These are phyloP conservation scores for Ganoderma multipileum DNA, from an alignment of 1,284 basidiomycete species.

Conservation along the genomic window DNA sequence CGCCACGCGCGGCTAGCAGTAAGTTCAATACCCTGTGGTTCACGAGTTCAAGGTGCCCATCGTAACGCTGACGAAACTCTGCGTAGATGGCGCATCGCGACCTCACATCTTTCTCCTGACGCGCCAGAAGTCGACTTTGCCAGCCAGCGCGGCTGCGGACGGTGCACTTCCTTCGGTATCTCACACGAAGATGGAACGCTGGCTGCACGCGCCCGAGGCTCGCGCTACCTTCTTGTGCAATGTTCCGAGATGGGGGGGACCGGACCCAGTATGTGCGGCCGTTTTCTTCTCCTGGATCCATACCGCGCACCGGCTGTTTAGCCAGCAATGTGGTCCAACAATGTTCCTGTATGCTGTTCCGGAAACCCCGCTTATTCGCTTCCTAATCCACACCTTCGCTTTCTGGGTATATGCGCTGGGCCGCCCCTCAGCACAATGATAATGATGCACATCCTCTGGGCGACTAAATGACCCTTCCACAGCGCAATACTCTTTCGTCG, in stretches of 20 bases:
- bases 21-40: constrained; percentile 3
- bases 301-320: constrained; percentile 1
- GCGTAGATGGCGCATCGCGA: not conserved
- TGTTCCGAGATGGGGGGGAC: not conserved
- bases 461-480: not conserved
- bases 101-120: not conserved
- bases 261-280: not conserved
- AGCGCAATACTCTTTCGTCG: not conserved
- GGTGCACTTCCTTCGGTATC: not conserved
- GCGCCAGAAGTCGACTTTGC: not conserved
- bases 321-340: not conserved
- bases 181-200: not conserved
- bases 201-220: constrained; percentile 4
- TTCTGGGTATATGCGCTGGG: not conserved
- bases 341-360: constrained; percentile 4
- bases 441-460: not conserved
- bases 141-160: constrained; percentile 1
- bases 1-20: not conserved
- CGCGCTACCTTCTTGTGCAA: not conserved
- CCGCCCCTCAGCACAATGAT: not conserved
- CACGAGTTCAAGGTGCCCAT: not conserved
- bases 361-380: constrained; percentile 1
- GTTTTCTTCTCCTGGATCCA: not conserved
- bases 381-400: constrained; percentile 1
- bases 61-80: not conserved